A percentile compares a stretch with the other conserved stretches of the same genome.
Conservation (phyloP, 2,329 filamentous ascomycete genomes). For the Chrysoporthe puriensis region DNA sequence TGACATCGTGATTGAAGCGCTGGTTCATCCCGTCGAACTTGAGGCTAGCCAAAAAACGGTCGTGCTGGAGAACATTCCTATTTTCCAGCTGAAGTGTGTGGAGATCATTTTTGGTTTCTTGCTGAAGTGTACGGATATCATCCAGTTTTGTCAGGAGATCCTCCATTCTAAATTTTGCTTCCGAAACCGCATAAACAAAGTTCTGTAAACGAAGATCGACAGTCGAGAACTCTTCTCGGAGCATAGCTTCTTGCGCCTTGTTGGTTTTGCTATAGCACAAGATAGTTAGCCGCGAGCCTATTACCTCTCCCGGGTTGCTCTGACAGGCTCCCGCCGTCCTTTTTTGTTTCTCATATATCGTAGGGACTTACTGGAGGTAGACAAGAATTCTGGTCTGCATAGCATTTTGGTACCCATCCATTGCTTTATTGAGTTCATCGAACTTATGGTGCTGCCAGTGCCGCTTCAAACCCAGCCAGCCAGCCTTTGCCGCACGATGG, state of each 20-base stretch:
- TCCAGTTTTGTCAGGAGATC: neutral
- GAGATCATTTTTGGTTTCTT: neutral
- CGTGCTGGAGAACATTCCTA: neutral
- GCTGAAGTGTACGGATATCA: neutral
- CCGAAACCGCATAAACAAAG: neutral
- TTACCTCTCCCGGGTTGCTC: neutral
- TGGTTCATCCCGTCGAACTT: neutral
- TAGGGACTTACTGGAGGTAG: neutral
- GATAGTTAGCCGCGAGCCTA: neutral
- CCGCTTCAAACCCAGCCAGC: neutral
- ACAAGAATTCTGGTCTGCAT: neutral
- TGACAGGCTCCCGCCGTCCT: neutral
- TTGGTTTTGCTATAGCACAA: neutral
- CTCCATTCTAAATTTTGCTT: neutral
- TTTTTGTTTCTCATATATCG: neutral
- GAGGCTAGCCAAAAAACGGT: neutral
- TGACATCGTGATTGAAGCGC: neutral
- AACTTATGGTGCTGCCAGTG: neutral
- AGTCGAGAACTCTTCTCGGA: neutral
- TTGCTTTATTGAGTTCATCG: neutral
- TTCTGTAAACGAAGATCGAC: neutral
- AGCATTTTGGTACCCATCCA: neutral
- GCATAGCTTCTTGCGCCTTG: neutral
- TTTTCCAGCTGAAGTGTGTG: neutral
- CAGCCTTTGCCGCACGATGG: neutral